Conservation (phyloP, 2,329 filamentous ascomycete genomes). For the Paecilomyces variotii region DNA sequence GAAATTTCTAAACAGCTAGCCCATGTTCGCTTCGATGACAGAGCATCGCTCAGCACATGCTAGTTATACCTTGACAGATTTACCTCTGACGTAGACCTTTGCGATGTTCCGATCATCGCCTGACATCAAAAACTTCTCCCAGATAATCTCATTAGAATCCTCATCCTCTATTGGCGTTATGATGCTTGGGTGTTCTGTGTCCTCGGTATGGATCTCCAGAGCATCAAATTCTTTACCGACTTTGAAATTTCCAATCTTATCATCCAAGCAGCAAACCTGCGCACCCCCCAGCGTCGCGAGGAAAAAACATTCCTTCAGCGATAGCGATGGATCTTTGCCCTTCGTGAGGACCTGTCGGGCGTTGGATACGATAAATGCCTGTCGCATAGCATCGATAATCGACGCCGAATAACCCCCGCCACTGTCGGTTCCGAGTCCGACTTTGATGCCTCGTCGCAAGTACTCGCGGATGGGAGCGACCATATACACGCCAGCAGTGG, state of each 20-base stretch:
- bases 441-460: conserved; percentile 50
- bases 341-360: conserved; percentile 25
- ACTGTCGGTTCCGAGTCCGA: conserved; percentile 59
- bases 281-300: conserved; percentile 57
- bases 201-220: conserved; percentile 39
- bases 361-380: conserved; percentile 46
- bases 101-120: conserved; percentile 56
- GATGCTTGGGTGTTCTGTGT: conserved; percentile 24
- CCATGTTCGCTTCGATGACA: too few relatives aligned
- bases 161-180: conserved; percentile 48
- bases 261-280: conserved; percentile 47
- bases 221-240: conserved; percentile 58
- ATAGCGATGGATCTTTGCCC: conserved; percentile 38
- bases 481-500: conserved; percentile 52
- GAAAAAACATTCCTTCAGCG: conserved; percentile 49
- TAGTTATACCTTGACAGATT: too few relatives aligned
- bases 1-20: too few relatives aligned
- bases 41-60: too few relatives aligned
- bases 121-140: conserved; percentile 60
- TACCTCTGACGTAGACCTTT: conserved; percentile 47
- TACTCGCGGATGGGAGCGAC: conserved; percentile 52
- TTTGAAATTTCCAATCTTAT: conserved; percentile 49
- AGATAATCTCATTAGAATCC: conserved; percentile 40
- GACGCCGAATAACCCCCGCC: conserved; percentile 55
- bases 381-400: conserved; percentile 38